Base-by-base conservation (phyloP, 2,329 filamentous ascomycete species). In the Graphilbum fragrans region DNA sequence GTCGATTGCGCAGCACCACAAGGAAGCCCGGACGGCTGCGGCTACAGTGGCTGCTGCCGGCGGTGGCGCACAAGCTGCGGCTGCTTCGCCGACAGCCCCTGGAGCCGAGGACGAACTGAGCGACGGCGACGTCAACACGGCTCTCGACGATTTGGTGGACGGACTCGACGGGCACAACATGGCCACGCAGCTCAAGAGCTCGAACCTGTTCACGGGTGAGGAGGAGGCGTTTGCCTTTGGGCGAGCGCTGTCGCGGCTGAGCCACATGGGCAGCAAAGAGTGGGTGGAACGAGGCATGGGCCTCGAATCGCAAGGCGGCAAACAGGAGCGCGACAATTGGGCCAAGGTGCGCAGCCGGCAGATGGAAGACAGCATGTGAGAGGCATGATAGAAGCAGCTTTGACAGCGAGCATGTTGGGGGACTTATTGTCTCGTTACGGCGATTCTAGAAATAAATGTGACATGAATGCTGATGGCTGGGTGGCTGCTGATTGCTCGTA, bases 211-310 rank as follows among this genome's bases (percentile, higher is more conserved):
- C 59, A 84, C 82, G 2, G 92, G 92, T 33, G 92, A 95, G 44
- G 92, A 98, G 65, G 92, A 98, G 63, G 76, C 86, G 0, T 98
- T 98, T 65, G 92, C 92, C 0, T 98, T 98, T 66, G 87, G 87
- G 20, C 69, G 92, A 41, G 92, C 92, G 1, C 60, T 96, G 51
- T 88, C 82, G 41, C 69, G 92, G 42, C 63, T 98, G 46, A 82
- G 70, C 41, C 87, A 96, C 62, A 98, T 98, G 92, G 86, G 87
- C 18, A 92, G 86, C 58, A 77, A 79, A 58, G 83, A 95, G 58
- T 98, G 92, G 92, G 84, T 96, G 3, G 90, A 96, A 63, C 64
- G 87, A 14, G 88, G 77, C 2, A 75, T 78, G 69, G 72, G 80
- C 0, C 55, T 85, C 42, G 79, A 84, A 61, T 65, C 60, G 46